Conservation (phyloP, 768 basidiomycete genomes). For the Ramaria rubella region DNA sequence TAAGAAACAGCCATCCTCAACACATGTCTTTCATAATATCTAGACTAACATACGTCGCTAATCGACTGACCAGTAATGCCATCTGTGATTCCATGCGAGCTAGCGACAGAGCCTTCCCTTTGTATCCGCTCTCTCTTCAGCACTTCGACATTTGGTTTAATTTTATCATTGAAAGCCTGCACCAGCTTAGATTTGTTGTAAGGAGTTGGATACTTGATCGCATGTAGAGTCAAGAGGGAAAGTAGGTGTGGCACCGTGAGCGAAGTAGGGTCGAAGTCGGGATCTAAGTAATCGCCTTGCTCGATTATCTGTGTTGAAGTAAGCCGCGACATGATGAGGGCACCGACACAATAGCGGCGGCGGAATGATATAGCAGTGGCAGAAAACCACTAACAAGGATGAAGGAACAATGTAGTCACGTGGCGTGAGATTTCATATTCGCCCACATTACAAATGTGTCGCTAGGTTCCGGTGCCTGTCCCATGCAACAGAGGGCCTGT, state of each 20-base stretch:
- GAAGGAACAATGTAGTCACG: too few species aligned
- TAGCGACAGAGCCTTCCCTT: slow-evolving; percentile 63
- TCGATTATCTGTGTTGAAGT: slow-evolving; percentile 73
- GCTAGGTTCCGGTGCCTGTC: too few species aligned
- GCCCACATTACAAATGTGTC: too few species aligned
- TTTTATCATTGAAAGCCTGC: slow-evolving; percentile 69
- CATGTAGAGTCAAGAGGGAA: slow-evolving; percentile 71
- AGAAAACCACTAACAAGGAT: too few species aligned
- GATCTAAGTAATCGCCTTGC: slow-evolving; percentile 71
- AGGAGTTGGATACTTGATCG: slow-evolving; percentile 64
- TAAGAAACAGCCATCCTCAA: slow-evolving; percentile 18
- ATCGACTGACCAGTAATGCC: slow-evolving; percentile 74
- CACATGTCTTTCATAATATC: slow-evolving; percentile 8
- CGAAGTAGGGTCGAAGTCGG: slow-evolving; percentile 64
- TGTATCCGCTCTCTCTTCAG: slow-evolving; percentile 59
- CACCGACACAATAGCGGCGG: too few species aligned
- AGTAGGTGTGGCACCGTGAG: slow-evolving; percentile 79
- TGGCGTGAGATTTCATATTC: too few species aligned
- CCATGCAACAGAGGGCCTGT: too few species aligned
- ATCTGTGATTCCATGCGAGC: slow-evolving; percentile 77
- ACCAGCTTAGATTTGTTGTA: slow-evolving; percentile 75
- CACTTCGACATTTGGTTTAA: slow-evolving; percentile 51
- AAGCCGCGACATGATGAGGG: slow-evolving; percentile 57
- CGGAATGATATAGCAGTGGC: too few species aligned
- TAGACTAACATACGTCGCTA: slow-evolving; percentile 35